These are phyloP conservation scores for Ramaria sp. DNA, from an alignment of 768 basidiomycete genomes.

Conservation along the genomic window DNA sequence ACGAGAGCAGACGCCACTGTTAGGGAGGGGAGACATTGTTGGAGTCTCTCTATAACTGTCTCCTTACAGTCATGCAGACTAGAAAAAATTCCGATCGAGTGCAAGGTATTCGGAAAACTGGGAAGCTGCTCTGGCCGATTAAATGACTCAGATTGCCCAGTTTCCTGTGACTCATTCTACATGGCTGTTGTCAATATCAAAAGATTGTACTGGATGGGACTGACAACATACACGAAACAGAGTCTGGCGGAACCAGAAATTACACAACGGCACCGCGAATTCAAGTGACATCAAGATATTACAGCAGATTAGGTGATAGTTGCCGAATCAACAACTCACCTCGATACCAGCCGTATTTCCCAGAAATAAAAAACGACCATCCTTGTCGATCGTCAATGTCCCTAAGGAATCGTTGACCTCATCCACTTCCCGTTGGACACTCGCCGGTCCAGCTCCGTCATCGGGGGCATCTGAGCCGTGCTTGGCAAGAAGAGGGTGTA, in stretches of 20 bases:
- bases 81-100: conserved; percentile 7
- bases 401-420: conserved; percentile 8
- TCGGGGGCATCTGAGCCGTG: neutral
- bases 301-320: too few relatives aligned
- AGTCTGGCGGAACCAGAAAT: neutral
- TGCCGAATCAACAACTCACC: neutral
- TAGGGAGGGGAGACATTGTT: conserved; percentile 34
- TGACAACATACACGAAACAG: neutral
- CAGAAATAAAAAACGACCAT: conserved; percentile 3
- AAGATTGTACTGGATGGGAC: neutral
- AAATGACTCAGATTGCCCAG: neutral
- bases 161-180: neutral
- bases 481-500: conserved; percentile 8
- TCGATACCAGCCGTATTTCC: conserved; percentile 6
- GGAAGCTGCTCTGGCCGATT: neutral
- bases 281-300: too few relatives aligned
- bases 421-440: neutral
- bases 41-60: neutral
- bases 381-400: conserved; percentile 2
- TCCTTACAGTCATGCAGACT: conserved; percentile 1
- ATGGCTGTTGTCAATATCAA: too few relatives aligned
- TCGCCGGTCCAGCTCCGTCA: neutral
- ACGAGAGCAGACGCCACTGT: conserved; percentile 51
- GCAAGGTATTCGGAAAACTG: neutral
- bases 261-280: too few relatives aligned